These are phyloP conservation scores for Amborella trichopoda DNA, from an alignment of 164 flowering plant species.

Conservation along the genomic window DNA sequence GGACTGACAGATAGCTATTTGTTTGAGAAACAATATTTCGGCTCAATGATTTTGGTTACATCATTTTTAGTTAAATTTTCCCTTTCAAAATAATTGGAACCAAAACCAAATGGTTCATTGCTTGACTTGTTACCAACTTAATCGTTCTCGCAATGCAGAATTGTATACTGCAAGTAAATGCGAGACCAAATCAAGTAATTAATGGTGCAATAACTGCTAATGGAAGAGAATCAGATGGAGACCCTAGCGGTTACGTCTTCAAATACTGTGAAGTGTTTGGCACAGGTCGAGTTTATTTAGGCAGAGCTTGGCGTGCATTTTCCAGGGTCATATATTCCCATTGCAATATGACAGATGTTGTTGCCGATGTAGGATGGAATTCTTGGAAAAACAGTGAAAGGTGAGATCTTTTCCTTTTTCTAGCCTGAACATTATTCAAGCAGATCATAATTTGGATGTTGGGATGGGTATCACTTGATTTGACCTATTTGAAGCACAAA, in stretches of 20 bases:
- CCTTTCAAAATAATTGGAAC: background rate
- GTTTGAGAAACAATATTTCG: no score
- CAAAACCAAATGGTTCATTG: background rate
- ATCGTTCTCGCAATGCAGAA: conserved; percentile 4
- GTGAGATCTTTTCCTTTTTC: no score
- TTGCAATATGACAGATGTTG: conserved; percentile 8
- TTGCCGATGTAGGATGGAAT: conserved; percentile 24
- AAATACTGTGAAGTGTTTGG: conserved; percentile 18
- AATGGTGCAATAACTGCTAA: conserved; percentile 23
- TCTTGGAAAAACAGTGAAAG: no score
- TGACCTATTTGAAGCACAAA: no score
- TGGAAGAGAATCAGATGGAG: conserved; percentile 8
- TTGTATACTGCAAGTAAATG: conserved; percentile 15
- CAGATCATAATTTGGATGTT: no score
- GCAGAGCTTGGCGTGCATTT: conserved; percentile 22
- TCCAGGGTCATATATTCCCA: conserved; percentile 20
- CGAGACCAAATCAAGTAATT: background rate
- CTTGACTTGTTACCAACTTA: background rate
- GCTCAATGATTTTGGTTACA: background rate
- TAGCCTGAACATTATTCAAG: no score
- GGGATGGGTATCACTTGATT: no score
- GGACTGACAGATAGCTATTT: background rate
- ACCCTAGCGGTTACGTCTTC: conserved; percentile 24
- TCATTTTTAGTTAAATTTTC: background rate
- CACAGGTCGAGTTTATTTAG: conserved; percentile 14